These are phyloP conservation scores for Sonneratia alba DNA, from an alignment of 345 rosid species.

Conservation along the genomic window DNA sequence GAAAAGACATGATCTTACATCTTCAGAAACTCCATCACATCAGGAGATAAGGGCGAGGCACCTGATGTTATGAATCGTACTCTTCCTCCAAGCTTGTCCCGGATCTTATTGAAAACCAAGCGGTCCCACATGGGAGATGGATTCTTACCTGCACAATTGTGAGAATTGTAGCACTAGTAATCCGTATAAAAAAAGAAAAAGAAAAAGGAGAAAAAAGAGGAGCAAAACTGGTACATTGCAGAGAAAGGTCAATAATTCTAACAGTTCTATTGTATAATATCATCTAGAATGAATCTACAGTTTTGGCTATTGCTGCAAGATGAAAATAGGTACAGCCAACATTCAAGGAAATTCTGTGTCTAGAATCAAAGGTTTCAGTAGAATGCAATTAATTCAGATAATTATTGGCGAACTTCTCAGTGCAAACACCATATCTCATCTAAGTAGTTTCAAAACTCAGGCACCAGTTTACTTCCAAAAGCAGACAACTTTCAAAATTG, in stretches of 20 bases:
- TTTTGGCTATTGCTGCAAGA: not conserved
- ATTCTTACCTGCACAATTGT: slow-evolving; percentile 48
- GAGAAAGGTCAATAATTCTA: not conserved
- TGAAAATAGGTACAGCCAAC: not conserved
- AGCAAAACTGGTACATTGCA: not conserved
- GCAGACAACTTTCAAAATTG: not conserved
- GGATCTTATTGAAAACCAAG: slow-evolving; percentile 91
- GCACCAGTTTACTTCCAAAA: not conserved
- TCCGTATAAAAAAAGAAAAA: not conserved
- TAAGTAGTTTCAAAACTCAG: not conserved
- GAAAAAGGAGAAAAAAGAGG: too few relatives aligned
- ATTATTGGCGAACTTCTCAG: not conserved
- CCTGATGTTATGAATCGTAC: slow-evolving; percentile 75
- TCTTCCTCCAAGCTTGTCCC: slow-evolving; percentile 84
- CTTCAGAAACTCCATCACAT: slow-evolving; percentile 82
- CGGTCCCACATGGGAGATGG: slow-evolving; percentile 98
- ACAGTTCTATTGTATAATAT: not conserved
- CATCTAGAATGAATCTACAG: not conserved
- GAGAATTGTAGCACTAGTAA: not conserved
- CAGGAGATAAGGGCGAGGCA: slow-evolving; percentile 97
- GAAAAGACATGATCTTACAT: slow-evolving; percentile 30
- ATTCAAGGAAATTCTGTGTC: not conserved
- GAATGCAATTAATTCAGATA: not conserved
- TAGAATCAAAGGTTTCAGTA: not conserved
- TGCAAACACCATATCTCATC: not conserved